Evolutionary conservation across 139 green algal species (phyloP).

Genomic region (Micractinium sp.): DNA sequence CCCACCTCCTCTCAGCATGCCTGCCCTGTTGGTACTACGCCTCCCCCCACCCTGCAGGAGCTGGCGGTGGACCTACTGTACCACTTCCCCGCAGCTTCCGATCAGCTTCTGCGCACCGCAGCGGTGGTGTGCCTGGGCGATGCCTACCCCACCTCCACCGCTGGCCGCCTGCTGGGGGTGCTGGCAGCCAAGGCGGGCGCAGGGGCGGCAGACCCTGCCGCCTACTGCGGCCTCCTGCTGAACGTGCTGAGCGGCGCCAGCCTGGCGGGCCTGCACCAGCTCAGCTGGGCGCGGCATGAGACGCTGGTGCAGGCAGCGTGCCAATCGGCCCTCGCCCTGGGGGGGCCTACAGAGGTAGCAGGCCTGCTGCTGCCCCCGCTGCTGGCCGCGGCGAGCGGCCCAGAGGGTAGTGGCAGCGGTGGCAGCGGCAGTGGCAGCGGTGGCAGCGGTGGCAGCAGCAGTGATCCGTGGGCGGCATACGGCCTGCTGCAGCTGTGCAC

Average conservation of each 20-base stretch:
- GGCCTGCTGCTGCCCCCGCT: slow-evolving; percentile 6
- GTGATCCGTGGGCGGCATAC: not conserved
- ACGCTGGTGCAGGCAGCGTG: slow-evolving; percentile 27
- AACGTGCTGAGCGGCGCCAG: slow-evolving; percentile 29
- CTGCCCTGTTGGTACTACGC: not conserved
- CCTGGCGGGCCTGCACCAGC: slow-evolving; percentile 18
- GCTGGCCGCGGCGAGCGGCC: not conserved
- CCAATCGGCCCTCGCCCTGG: not conserved
- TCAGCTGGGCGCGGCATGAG: slow-evolving; percentile 32
- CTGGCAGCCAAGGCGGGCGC: not conserved
- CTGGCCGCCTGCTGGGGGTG: slow-evolving; percentile 5
- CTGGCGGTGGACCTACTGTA: slow-evolving; percentile 42
- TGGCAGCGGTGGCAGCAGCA: not conserved
- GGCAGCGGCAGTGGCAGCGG: not conserved
- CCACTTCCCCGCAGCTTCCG: slow-evolving; percentile 24
- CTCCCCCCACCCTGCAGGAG: not conserved
- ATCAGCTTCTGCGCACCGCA: slow-evolving; percentile 22
- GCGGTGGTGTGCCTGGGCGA: slow-evolving; percentile 27
- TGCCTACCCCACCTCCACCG: slow-evolving; percentile 6
- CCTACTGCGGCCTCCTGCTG: slow-evolving; percentile 34
- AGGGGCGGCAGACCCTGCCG: not conserved
- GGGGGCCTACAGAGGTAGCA: not conserved
- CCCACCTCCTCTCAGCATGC: no score
- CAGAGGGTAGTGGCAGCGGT: not conserved
- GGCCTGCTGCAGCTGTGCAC: slow-evolving; percentile 1